These are phyloP conservation scores for Xerocomellus intermedius DNA, from an alignment of 768 basidiomycete species.

Conservation along the genomic window DNA sequence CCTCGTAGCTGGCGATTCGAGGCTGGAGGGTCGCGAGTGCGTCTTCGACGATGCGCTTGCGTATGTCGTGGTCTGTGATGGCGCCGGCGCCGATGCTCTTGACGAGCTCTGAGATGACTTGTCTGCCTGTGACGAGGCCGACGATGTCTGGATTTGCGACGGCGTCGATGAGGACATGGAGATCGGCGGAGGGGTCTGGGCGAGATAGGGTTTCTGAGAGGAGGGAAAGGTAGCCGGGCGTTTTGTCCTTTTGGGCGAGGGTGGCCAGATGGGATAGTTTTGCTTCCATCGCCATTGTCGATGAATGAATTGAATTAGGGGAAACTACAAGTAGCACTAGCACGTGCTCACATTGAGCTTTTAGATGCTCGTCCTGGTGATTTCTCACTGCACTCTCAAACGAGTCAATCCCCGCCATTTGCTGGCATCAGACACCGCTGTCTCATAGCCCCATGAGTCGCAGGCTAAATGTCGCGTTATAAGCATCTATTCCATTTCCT, in stretches of 20 bases:
- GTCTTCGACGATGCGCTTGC: conserved; percentile 74
- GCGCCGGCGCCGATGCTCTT: conserved; percentile 57
- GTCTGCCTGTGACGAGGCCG: conserved; percentile 85
- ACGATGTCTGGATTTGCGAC: conserved; percentile 80
- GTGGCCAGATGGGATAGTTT: conserved; percentile 61
- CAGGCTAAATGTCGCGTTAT: conserved; percentile 1
- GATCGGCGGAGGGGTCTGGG: conserved; percentile 48
- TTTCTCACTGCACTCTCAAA: conserved; percentile 14
- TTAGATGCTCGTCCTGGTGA: conserved; percentile 31
- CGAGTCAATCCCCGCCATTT: not conserved
- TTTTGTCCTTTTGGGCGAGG: conserved; percentile 84
- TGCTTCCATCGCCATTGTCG: conserved; percentile 50
- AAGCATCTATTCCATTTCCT: conserved; percentile 2
- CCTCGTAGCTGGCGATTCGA: conserved; percentile 88
- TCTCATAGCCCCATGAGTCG: conserved; percentile 22
- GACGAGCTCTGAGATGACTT: conserved; percentile 84
- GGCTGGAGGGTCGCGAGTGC: conserved; percentile 70
- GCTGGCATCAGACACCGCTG: conserved; percentile 9
- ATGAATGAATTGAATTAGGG: not conserved
- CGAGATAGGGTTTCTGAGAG: conserved; percentile 65
- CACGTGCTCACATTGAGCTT: not conserved
- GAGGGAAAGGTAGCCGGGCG: conserved; percentile 66
- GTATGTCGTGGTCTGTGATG: conserved; percentile 53
- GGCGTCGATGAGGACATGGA: conserved; percentile 73
- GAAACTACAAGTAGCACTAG: not conserved